Percentiles rank a stretch among this genome's conserved stretches.
phyloP scores from a whole-genome alignment of 306 rosid genomes.

The Abrus precatorius region DNA sequence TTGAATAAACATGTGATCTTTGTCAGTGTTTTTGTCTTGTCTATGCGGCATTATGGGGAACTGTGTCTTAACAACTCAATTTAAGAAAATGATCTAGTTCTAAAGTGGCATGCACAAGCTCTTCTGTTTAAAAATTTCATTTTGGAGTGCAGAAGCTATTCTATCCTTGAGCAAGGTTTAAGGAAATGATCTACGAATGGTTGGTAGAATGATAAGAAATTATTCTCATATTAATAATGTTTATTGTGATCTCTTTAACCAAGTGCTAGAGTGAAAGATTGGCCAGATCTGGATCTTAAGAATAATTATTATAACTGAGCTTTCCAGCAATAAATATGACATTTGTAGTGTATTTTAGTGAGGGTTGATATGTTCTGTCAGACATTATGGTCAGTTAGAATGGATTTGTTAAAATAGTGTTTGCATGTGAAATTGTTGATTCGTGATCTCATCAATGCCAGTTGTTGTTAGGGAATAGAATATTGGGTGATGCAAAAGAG shows the following conservation, averaged over 20 bases:
- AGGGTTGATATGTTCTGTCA: slow-evolving; percentile 17
- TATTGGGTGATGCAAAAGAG: slow-evolving; percentile 8
- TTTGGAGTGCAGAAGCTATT: slow-evolving; percentile 15
- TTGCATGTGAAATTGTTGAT: slow-evolving; percentile 7
- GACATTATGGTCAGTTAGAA: not conserved
- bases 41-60: not conserved
- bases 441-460: not conserved
- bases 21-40: not conserved
- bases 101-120: no score
- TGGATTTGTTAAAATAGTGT: not conserved
- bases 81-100: not conserved
- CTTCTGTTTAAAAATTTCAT: not conserved
- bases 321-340: not conserved
- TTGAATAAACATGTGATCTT: not conserved
- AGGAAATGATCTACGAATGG: not conserved
- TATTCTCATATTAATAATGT: not conserved
- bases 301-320: not conserved
- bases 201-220: slow-evolving; percentile 11
- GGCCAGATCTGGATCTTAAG: not conserved
- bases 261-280: not conserved
- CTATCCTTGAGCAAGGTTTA: slow-evolving; percentile 8
- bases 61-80: not conserved
- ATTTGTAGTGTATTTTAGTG: not conserved
- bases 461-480: not conserved
- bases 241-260: slow-evolving; percentile 6